phyloP scores from a whole-genome alignment of 257 asterid species.

The Solanum lycopersicoides region DNA sequence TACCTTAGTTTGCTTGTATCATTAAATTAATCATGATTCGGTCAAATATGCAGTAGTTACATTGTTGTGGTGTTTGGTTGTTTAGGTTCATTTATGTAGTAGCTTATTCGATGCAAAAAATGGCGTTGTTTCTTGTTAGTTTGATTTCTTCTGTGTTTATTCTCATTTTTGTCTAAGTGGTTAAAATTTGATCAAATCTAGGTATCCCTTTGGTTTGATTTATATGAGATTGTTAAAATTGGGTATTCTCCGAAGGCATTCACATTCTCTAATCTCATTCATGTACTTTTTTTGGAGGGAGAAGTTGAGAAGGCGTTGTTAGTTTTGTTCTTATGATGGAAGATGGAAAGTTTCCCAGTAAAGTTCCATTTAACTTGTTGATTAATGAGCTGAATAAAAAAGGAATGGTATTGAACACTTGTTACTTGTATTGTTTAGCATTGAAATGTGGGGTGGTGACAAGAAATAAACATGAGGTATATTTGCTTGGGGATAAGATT shows the following conservation, averaged over 20 bases:
- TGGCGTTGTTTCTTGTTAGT: no score
- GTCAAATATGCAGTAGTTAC: no score
- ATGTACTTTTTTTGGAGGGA: slow-evolving; percentile 21
- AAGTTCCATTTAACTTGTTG: slow-evolving; percentile 28
- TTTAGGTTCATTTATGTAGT: no score
- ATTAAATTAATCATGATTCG: no score
- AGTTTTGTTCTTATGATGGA: slow-evolving; percentile 24
- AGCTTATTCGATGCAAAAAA: no score
- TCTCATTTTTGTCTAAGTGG: no score
- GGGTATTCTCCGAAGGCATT: slow-evolving; percentile 35
- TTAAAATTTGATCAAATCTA: no score
- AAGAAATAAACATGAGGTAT: neutral
- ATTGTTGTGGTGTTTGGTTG: no score
- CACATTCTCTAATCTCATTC: slow-evolving; percentile 33
- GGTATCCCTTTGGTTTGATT: neutral
- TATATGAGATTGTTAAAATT: slow-evolving; percentile 31
- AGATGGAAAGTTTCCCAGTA: slow-evolving; percentile 2
- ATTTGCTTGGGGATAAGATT: neutral
- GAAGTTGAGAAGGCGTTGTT: slow-evolving; percentile 30
- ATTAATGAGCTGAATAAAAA: slow-evolving; percentile 37
- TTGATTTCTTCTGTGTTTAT: no score
- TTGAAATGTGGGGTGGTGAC: slow-evolving; percentile 13
- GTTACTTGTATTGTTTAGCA: slow-evolving; percentile 37
- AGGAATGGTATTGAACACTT: slow-evolving; percentile 26
- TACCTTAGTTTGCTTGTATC: no score